phyloP scores from a whole-genome alignment of 306 rosid genomes.

The apple (Malus domestica) region DNA sequence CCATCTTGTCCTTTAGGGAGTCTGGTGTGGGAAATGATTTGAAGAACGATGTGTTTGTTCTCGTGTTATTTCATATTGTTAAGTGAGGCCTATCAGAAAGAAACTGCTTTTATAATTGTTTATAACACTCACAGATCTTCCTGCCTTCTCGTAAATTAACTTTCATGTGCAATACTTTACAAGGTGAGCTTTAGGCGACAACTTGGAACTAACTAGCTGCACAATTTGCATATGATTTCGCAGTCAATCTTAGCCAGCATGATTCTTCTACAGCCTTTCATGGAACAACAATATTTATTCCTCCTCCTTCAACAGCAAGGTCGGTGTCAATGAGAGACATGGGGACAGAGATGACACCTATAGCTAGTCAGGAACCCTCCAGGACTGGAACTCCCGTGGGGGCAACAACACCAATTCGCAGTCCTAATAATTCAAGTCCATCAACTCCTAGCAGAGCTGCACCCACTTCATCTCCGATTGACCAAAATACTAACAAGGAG shows the following conservation, averaged over 20 bases:
- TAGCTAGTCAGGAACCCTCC: slow-evolving; percentile 97
- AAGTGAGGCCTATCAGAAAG: not conserved
- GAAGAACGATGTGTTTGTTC: not conserved
- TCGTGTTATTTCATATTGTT: not conserved
- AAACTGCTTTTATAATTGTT: not conserved
- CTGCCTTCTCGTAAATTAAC: not conserved
- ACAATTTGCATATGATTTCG: slow-evolving; percentile 16
- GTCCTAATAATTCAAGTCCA: slow-evolving; percentile 78
- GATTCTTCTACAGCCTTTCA: slow-evolving; percentile 63
- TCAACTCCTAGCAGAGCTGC: slow-evolving; percentile 71
- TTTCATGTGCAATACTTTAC: not conserved
- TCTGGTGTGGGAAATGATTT: not conserved
- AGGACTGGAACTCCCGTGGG: slow-evolving; percentile 92
- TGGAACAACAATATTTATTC: slow-evolving; percentile 71
- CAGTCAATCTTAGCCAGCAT: slow-evolving; percentile 77
- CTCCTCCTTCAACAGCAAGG: slow-evolving; percentile 89
- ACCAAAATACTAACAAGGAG: slow-evolving; percentile 34
- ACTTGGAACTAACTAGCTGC: slow-evolving; percentile 1
- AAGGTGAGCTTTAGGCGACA: not conserved
- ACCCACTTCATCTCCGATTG: slow-evolving; percentile 23
- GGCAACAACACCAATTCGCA: slow-evolving; percentile 86
- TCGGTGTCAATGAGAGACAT: slow-evolving; percentile 98
- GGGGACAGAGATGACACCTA: slow-evolving; percentile 99
- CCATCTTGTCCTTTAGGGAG: not conserved
- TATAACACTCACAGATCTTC: not conserved